Base-by-base conservation (phyloP, 108 stramenopile genomes). In the Parietichytrium sp. region DNA sequence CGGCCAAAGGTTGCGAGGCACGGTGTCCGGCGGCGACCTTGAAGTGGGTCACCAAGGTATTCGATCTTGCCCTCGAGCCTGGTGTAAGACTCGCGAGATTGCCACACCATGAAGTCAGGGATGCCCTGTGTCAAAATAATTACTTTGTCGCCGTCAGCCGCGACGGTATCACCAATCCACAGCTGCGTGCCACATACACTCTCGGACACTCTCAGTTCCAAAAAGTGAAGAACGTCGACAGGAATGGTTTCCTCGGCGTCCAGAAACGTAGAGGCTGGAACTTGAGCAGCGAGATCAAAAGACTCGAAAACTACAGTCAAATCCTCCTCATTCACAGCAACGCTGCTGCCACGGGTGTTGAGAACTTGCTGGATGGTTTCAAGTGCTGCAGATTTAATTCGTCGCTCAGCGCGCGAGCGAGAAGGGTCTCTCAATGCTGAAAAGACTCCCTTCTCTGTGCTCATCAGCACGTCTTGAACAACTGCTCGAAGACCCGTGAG, bases 201-300 rank as follows among this genome's bases (percentile, higher is more conserved):
- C n/a, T n/a, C n/a, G n/a, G n/a, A n/a, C n/a, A n/a, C n/a, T n/a
- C n/a, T n/a, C n/a, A n/a, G n/a, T n/a, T n/a, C n/a, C n/a, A n/a
- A n/a, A n/a, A n/a, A n/a, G n/a, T n/a, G n/a, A n/a, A n/a, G n/a
- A n/a, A n/a, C n/a, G n/a, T n/a, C n/a, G n/a, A n/a, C n/a, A n/a
- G n/a, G n/a, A n/a, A n/a, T n/a, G n/a, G n/a, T n/a, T n/a, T n/a
- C n/a, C n/a, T n/a, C n/a, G n/a, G n/a, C 61, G 6, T 33, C 33
- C 0, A 72, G 10, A 0, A 25, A 15, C 20, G 12, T 42, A 45
- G 61, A 13, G 15, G 13, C 61, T n/a, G 45, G 38, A 72, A 45
- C 61, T 20, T 72, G 61, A n/a, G 38, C 61, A 45, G 61, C 61
- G 20, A 72, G 61, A 27, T 72, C 61, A 25, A 72, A 72, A 6